phyloP scores from a whole-genome alignment of 768 basidiomycete species.

The Pleurotus salmoneostramineus region DNA sequence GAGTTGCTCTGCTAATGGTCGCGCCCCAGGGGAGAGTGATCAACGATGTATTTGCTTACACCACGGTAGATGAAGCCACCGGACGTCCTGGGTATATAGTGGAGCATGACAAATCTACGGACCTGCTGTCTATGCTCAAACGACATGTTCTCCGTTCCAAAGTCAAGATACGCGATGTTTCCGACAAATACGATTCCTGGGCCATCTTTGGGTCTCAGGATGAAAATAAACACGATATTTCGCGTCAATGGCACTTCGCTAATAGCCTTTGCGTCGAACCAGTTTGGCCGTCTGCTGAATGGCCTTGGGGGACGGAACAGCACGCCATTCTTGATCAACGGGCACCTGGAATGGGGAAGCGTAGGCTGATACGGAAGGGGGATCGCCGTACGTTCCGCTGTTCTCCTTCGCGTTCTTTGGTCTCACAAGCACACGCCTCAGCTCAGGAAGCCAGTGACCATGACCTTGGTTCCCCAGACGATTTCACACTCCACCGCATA shows the following conservation, averaged over 20 bases:
- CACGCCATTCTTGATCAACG: conserved; percentile 56
- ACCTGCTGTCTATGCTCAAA: conserved; percentile 71
- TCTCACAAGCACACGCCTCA: conserved; percentile 17
- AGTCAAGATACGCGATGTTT: conserved; percentile 77
- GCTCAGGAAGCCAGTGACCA: conserved; percentile 55
- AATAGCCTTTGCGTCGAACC: conserved; percentile 78
- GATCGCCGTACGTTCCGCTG: conserved; percentile 56
- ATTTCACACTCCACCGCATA: conserved; percentile 78
- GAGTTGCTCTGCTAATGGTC: conserved; percentile 10
- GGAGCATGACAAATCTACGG: conserved; percentile 64
- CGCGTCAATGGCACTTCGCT: conserved; percentile 45
- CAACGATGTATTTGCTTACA: conserved; percentile 86
- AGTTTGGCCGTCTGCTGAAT: conserved; percentile 50
- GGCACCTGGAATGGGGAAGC: conserved; percentile 74
- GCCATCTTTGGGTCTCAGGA: conserved; percentile 65
- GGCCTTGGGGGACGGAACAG: conserved; percentile 62
- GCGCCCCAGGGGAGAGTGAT: conserved; percentile 75
- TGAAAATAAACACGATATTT: conserved; percentile 25
- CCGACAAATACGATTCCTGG: conserved; percentile 79
- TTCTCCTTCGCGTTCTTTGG: conserved; percentile 3
- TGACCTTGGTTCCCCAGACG: conserved; percentile 45
- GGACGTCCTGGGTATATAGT: conserved; percentile 57
- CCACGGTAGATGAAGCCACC: conserved; percentile 33
- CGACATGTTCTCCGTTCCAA: conserved; percentile 86
- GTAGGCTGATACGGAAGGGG: conserved; percentile 68